Conservation (phyloP, 1,284 basidiomycete genomes). For the Moesziomyces parantarcticus region DNA sequence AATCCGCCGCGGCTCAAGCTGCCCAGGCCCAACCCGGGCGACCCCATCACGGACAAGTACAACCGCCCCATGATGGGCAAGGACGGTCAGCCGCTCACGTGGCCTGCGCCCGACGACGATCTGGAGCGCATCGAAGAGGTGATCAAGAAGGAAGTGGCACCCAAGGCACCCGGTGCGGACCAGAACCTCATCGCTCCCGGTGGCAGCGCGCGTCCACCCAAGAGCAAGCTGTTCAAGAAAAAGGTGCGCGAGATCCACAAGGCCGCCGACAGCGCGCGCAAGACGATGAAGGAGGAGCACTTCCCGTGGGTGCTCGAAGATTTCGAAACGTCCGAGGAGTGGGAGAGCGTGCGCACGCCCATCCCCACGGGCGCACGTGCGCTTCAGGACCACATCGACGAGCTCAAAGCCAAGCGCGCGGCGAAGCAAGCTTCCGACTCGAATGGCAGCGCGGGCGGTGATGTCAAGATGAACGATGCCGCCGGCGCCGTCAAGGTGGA, state of each 20-base stretch:
- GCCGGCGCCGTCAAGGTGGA: conserved; percentile 27
- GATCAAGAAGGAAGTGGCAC: conserved; percentile 32
- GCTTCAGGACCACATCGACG: conserved; percentile 45
- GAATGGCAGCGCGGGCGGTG: conserved; percentile 14
- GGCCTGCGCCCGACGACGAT: conserved; percentile 53
- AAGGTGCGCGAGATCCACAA: conserved; percentile 66
- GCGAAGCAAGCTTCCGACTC: conserved; percentile 14
- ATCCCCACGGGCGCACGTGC: conserved; percentile 54
- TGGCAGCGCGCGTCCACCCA: conserved; percentile 37
- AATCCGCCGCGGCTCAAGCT: conserved; percentile 63
- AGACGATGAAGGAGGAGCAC: conserved; percentile 63
- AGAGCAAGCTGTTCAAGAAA: conserved; percentile 60
- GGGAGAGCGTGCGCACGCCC: conserved; percentile 60
- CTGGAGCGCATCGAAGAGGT: conserved; percentile 50
- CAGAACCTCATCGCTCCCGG: conserved; percentile 52
- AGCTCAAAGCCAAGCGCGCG: conserved; percentile 34
- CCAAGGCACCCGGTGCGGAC: conserved; percentile 45
- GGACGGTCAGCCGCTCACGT: conserved; percentile 55
- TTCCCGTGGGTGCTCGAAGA: conserved; percentile 67
- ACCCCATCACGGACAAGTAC: conserved; percentile 58
- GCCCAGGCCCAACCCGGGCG: conserved; percentile 57
- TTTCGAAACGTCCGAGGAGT: conserved; percentile 63
- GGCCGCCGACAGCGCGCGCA: conserved; percentile 58
- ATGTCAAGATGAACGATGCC: conserved; percentile 27
- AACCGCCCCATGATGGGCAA: conserved; percentile 56